Conservation (phyloP, 257 asterid species). For the Capsicum rhomboideum region DNA sequence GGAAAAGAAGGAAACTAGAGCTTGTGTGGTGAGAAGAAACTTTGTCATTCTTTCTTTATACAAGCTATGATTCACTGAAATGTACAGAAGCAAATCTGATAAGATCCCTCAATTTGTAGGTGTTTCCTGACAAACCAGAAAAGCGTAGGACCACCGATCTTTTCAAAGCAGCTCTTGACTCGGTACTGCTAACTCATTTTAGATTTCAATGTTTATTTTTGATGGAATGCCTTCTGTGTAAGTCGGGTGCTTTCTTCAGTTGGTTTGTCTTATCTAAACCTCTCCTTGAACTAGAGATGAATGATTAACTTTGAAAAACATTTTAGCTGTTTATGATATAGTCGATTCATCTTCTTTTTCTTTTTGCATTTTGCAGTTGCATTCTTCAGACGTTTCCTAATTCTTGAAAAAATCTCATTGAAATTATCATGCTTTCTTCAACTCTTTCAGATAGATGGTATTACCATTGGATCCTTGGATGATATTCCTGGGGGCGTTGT, state of each 20-base stretch:
- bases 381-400: background rate
- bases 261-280: background rate
- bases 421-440: background rate
- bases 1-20: slow-evolving; percentile 79
- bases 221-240: background rate
- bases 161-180: slow-evolving; percentile 77
- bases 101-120: slow-evolving; percentile 31
- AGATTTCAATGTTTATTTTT: background rate
- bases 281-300: background rate
- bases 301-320: background rate
- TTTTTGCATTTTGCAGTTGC: background rate
- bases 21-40: slow-evolving; percentile 62
- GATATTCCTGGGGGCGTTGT: slow-evolving; percentile 88
- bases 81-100: background rate
- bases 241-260: background rate
- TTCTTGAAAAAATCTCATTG: background rate
- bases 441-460: slow-evolving; percentile 60
- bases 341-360: background rate
- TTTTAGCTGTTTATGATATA: background rate
- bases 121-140: slow-evolving; percentile 93
- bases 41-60: background rate
- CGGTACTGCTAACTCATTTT: slow-evolving; percentile 33
- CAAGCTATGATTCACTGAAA: background rate
- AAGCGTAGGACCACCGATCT: slow-evolving; percentile 86
- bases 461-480: slow-evolving; percentile 74